Base-by-base conservation (phyloP, 2,329 filamentous ascomycete species). In the Aureobasidium namibiae region DNA sequence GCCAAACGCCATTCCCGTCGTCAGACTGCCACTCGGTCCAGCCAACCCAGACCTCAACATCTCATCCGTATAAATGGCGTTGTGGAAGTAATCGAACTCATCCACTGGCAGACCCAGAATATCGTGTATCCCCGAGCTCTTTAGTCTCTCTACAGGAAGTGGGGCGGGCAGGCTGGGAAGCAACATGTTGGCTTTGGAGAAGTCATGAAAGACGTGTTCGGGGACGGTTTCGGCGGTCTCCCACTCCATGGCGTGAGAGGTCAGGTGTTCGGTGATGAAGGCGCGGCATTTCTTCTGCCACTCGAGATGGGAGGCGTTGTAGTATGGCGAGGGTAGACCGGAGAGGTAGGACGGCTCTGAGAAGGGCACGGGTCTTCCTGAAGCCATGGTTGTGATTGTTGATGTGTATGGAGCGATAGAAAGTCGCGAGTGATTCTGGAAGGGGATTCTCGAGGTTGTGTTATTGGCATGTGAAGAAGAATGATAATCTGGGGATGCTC, bases 21-120 rank as follows among this genome's bases (percentile, higher is more conserved):
- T 90, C 26, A 91, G 72, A n/a, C 82, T 83, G 4, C 78, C 82
- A 0, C 76, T 67, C 0, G 87, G 87, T 0, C 88, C 87, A 1
- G 77, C 73, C 11, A 89, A 75, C 11, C 88, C 88, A 1, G 78
- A 80, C 14, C 86, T 80, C 16, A 79, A 75, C 80, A 90, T 83
- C 80, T 89, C 88, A 66, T 90, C 87, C 4, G 75, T 73, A 67
- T 86, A 90, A 53, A 91, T 90, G 57, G 84, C 77, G 0, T 80
- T 83, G 67, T 91, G 87, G 10, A 89, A 75, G 64, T 86, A 85
- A 66, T 89, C 87, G 74, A 85, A 91, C 26, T 91, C 85, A 67
- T 90, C 87, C 1, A 91, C 81, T 1, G 86, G 71, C 0, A 80
- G 81, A 1, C 86, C 86, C 0, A 86, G 75, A 41, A 91, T 82